Percentiles rank a stretch among this genome's conserved stretches.
These are phyloP conservation scores for Fusarium sp. DNA, from an alignment of 2,329 filamentous ascomycete species.

Conservation along the genomic window DNA sequence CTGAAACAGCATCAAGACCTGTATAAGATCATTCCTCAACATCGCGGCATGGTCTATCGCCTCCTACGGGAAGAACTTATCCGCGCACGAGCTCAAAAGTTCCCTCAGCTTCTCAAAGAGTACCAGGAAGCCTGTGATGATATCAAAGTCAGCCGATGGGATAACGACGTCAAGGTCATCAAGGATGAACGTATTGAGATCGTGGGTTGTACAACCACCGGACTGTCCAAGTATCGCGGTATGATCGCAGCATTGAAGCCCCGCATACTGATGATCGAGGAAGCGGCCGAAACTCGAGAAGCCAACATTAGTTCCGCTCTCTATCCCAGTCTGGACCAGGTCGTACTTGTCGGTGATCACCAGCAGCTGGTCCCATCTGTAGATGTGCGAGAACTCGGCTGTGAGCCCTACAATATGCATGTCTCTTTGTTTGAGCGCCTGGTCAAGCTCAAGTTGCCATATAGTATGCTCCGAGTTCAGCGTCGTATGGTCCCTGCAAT, in stretches of 20 bases:
- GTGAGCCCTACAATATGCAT: slow-evolving; percentile 71
- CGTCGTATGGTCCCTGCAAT: slow-evolving; percentile 64
- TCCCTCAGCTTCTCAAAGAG: slow-evolving; percentile 60
- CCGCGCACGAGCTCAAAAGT: slow-evolving; percentile 52
- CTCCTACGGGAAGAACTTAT: slow-evolving; percentile 68
- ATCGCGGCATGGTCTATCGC: slow-evolving; percentile 74
- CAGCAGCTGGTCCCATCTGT: slow-evolving; percentile 79
- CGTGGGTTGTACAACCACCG: slow-evolving; percentile 79
- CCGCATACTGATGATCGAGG: slow-evolving; percentile 77
- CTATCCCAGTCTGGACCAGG: slow-evolving; percentile 61
- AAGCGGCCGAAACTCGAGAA: slow-evolving; percentile 81
- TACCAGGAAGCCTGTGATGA: slow-evolving; percentile 62
- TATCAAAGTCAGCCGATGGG: slow-evolving; percentile 66
- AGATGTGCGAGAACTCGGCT: slow-evolving; percentile 67
- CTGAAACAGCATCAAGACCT: slow-evolving; percentile 57
- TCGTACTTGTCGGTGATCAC: slow-evolving; percentile 78
- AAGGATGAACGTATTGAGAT: slow-evolving; percentile 55
- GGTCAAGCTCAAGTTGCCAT: slow-evolving; percentile 71
- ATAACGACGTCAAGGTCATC: slow-evolving; percentile 62
- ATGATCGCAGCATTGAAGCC: slow-evolving; percentile 74
- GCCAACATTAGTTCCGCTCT: slow-evolving; percentile 64
- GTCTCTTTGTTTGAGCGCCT: slow-evolving; percentile 84
- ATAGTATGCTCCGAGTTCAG: slow-evolving; percentile 72
- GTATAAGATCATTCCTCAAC: slow-evolving; percentile 64
- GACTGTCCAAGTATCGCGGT: slow-evolving; percentile 80